phyloP scores from a whole-genome alignment of 2,329 filamentous ascomycete species.

The Diaporthe citriasiana region DNA sequence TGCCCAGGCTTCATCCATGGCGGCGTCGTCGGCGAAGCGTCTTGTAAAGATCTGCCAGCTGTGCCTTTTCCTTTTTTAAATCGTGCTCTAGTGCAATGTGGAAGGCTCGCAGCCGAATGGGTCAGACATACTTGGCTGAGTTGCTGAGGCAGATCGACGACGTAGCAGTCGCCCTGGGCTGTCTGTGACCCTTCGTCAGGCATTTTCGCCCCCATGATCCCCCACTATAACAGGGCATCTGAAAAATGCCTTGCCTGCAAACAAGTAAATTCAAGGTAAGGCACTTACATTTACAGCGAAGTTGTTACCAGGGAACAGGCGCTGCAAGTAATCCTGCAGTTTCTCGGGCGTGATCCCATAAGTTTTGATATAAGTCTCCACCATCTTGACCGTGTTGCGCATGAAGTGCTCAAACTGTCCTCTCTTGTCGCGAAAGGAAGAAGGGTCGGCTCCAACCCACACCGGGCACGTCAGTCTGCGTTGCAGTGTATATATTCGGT shows the following conservation, averaged over 20 bases:
- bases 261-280: no score
- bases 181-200: background rate
- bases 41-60: background rate
- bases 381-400: background rate
- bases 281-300: background rate
- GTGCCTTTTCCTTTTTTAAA: background rate
- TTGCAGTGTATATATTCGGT: slow-evolving; percentile 5
- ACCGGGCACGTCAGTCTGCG: background rate
- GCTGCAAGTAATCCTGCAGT: slow-evolving; percentile 13
- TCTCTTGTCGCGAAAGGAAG: background rate
- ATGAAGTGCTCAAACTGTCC: background rate
- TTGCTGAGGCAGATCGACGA: background rate
- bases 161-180: background rate
- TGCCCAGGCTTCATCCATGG: background rate
- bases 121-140: background rate
- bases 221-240: no score
- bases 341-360: background rate
- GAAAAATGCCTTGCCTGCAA: background rate
- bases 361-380: background rate
- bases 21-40: background rate
- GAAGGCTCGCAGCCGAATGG: no score
- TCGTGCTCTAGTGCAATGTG: background rate
- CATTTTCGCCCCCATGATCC: background rate
- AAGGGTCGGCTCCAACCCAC: background rate
- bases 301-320: background rate